Evolutionary conservation across 805 yeast genomes (phyloP), one percentile per base, ranked within the genome.

Genomic region (Lipomyces starkeyi): DNA sequence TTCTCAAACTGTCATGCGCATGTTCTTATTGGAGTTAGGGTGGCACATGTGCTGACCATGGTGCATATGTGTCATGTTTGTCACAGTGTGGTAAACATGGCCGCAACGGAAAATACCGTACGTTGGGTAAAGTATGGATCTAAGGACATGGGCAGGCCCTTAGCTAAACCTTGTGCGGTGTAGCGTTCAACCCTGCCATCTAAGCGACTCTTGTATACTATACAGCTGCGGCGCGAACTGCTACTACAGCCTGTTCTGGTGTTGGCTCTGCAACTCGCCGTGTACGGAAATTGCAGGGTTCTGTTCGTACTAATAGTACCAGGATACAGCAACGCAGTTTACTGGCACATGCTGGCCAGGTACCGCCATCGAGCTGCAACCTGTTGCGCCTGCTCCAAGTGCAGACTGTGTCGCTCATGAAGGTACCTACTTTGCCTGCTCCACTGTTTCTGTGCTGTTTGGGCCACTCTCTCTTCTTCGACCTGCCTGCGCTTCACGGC

Each of bases 341-440:
- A 43, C 22, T 17, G 3, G 49, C 49, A 43, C 49, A 43, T 43
- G 49, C 49, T 3, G 25, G 20, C 49, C 49, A 43, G 49, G 49
- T 43, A 43, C 49, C 49, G 49, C n/a, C 49, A n/a, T 43, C 49
- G 49, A 17, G 49, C 22, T 37, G 49, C 49, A 13, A n/a, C 49
- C 20, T n/a, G 49, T 8, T 43, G 49, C 49, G 49, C 4, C 49
- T 35, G 2, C 29, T 14, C 43, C 43, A 37, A 37, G 49, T 17
- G 49, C 20, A 43, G 20, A 43, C 20, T 6, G 11, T n/a, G 49
- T 17, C 9, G 22, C 49, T 43, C 49, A 8, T n/a, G 11, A 8
- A 8, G 5, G 7, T 43, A 17, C 49, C 20, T 43, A 17, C n/a
- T n/a, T 14, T 43, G 20, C 49, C 22, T 43, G 20, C 49, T 43